Evolutionary conservation across 1,139 yeast species (phyloP), one percentile per base, ranked within the genome.

Genomic region (Diutina neorugosa): DNA sequence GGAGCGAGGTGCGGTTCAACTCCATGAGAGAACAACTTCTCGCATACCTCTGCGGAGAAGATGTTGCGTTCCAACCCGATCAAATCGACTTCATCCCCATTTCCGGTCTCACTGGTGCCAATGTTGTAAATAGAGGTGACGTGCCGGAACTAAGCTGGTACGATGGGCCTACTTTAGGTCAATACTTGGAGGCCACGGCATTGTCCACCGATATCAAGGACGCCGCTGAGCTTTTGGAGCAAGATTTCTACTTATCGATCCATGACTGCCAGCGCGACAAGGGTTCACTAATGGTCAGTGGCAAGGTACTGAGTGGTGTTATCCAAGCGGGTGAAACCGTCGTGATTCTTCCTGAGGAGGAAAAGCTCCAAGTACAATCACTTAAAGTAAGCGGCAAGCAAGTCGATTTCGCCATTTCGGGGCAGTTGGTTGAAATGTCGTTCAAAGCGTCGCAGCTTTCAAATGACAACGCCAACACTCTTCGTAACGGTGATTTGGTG

Each of bases 101-200:
- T 50, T 85, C 96, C 44, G 98, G 98, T 0, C 76, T 88, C 51
- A 71, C 81, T 1, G 98, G 99, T 25, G 82, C 78, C 53, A 93
- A 93, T 64, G 90, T 93, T 7, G 82, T 82, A 12, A 75, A 74
- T 40, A 64, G 68, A 50, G 55, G 52, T n/a, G 63, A 61, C 1
- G 55, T 64, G 58, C 53, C 70, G 57, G 59, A 65, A 60, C 56
- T 75, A 66, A 61, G 60, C 16, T 86, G 95, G 94, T 84, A 84
- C 62, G 63, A 64, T 6, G 91, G 93, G 1, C 81, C 81, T 1
- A 80, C 90, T 0, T 68, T 93, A 48, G 70, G 88, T 7, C 77
- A 77, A 48, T 72, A 77, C 52, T 71, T 91, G 53, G 88, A 74
- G 57, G 52, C 56, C 6, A 64, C 70, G 12, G 53, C 57, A 2